Evolutionary conservation across 257 asterid genomes (phyloP), one percentile per base, ranked within the genome.

Genomic region (Lantana camara): DNA sequence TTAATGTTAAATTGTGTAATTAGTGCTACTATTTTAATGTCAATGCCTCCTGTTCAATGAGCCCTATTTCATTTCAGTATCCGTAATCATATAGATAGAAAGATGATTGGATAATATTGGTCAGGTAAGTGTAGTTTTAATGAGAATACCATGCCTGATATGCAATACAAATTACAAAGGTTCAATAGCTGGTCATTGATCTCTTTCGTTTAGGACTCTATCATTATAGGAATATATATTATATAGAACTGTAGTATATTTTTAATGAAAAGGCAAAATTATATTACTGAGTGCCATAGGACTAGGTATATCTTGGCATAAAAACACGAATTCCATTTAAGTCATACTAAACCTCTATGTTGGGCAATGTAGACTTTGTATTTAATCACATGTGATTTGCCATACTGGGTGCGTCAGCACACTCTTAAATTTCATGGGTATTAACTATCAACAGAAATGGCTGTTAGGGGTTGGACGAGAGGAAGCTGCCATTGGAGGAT

Each of bases 401-500:
- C 3, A 54, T 66, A 24, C 51, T 66, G 14, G 49, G 22, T 34
- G 47, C 10, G 1, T 22, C 57, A 5, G 16, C 16, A 35, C 14
- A 52, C 48, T 27, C 35, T 19, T 29, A 69, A 37, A 20, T 48
- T 16, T 35, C 34, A 60, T 53, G 54, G 66, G 17, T 68, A 22
- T 60, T 69, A 73, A 76, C 74, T 64, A 24, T 73, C 55, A 46
- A 73, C 55, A 41, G 48, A 59, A 57, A 72, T 75, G 73, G 49
- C 66, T 70, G 68, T 59, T 75, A 91, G 97, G 87, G 88, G 63
- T 75, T 88, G 89, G 95, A 86, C 71, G 87, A 77, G 76, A 79
- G 70, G 80, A 79, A 74, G 66, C 73, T 91, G 68, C 78, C 93
- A 32, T 73, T 79, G 64, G 95, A 83, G 74, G 90, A 82, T 58